Evolutionary conservation across 106 monocot species (phyloP).

Genomic region (Chionographis japonica): DNA sequence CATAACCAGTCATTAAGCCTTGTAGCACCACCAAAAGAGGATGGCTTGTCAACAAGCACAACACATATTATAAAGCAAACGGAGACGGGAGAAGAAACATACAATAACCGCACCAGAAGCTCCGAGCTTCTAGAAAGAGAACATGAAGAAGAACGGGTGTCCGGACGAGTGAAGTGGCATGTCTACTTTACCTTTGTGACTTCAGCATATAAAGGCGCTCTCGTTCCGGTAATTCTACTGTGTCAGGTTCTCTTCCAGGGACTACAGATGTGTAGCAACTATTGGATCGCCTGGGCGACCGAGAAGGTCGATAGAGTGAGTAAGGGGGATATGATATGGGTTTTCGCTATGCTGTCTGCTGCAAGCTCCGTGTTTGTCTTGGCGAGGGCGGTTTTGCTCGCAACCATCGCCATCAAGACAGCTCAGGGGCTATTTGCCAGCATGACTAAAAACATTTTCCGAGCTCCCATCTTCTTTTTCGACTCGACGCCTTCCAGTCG

Average conservation of each 20-base stretch:
- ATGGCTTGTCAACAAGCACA: not conserved
- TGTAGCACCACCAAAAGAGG: slow-evolving; percentile 28
- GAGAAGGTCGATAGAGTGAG: slow-evolving; percentile 35
- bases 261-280: slow-evolving; percentile 80
- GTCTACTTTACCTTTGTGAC: slow-evolving; percentile 67
- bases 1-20: slow-evolving; percentile 60
- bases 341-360: slow-evolving; percentile 52
- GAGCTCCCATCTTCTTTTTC: slow-evolving; percentile 73
- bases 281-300: slow-evolving; percentile 88
- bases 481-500: slow-evolving; percentile 72
- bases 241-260: slow-evolving; percentile 76
- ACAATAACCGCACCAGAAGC: slow-evolving; percentile 1
- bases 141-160: slow-evolving; percentile 56
- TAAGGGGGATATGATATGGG: slow-evolving; percentile 41
- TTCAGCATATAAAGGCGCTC: slow-evolving; percentile 59
- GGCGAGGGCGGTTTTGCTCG: slow-evolving; percentile 65
- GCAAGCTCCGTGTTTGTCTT: slow-evolving; percentile 75
- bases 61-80: slow-evolving; percentile 9
- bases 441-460: slow-evolving; percentile 59
- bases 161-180: slow-evolving; percentile 69
- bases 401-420: slow-evolving; percentile 63
- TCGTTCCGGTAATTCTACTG: slow-evolving; percentile 60
- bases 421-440: slow-evolving; percentile 62
- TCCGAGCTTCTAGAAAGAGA: slow-evolving; percentile 8
- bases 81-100: slow-evolving; percentile 26